Evolutionary conservation across 257 asterid species (phyloP).

Genomic region (Solanum bulbocastanum): DNA sequence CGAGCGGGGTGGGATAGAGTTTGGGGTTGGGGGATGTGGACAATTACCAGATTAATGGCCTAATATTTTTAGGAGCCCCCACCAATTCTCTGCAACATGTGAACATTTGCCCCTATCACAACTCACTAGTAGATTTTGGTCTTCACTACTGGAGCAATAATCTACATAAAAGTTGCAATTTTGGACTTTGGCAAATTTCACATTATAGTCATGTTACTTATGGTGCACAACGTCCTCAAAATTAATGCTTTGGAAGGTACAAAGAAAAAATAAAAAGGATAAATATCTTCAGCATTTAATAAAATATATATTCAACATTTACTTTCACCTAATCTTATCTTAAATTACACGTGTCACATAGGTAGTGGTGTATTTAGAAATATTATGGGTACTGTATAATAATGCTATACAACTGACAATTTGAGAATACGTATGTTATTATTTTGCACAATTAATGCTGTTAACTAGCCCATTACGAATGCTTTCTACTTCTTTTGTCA

Average conservation of each 20-base stretch:
- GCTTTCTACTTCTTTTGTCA: not conserved
- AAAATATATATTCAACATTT: not conserved
- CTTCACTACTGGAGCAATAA: not conserved
- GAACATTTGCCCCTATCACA: not conserved
- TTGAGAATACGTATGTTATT: not conserved
- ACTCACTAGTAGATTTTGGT: not conserved
- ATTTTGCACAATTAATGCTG: not conserved
- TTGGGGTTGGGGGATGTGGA: constrained; percentile 9
- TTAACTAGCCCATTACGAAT: not conserved
- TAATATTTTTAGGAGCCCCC: constrained; percentile 5
- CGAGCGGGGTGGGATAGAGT: not conserved
- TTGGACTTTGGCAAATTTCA: not conserved
- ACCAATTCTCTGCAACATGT: constrained; percentile 11
- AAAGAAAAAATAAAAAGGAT: not conserved
- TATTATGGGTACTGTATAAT: not conserved
- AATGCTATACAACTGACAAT: not conserved
- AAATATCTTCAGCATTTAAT: not conserved
- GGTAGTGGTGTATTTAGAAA: not conserved
- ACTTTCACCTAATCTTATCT: not conserved
- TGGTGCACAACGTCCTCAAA: not conserved
- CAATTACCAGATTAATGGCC: constrained; percentile 17
- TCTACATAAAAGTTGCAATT: not conserved
- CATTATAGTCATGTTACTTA: not conserved
- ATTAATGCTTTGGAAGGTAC: not conserved
- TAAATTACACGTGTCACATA: not conserved